phyloP scores from a whole-genome alignment of 2,329 filamentous ascomycete genomes.

The Thelonectria rubi region DNA sequence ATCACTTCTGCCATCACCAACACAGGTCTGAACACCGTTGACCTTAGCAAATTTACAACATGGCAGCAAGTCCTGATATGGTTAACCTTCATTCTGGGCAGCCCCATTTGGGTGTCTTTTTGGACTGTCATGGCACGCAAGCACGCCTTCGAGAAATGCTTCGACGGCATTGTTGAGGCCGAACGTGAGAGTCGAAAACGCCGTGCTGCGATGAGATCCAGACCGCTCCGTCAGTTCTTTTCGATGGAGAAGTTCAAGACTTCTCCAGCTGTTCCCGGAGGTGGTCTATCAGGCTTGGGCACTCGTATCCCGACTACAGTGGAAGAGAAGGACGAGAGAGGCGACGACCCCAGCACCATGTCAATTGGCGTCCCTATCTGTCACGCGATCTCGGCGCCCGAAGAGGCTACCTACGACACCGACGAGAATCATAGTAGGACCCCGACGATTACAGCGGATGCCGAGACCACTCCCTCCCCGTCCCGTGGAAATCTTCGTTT shows the following conservation, averaged over 20 bases:
- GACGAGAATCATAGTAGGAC: conserved; percentile 37
- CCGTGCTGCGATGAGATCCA: conserved; percentile 20
- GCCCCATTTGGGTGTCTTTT: conserved; percentile 72
- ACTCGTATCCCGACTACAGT: conserved; percentile 26
- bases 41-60: conserved; percentile 69
- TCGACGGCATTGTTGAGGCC: conserved; percentile 60
- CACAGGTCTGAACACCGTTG: conserved; percentile 73
- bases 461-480: conserved; percentile 13
- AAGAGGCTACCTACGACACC: conserved; percentile 29
- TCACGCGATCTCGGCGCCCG: conserved; percentile 34
- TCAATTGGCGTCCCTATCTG: conserved; percentile 24
- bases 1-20: conserved; percentile 73
- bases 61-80: conserved; percentile 75
- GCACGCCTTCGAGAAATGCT: conserved; percentile 68
- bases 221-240: conserved; percentile 31
- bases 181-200: conserved; percentile 46
- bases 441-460: conserved; percentile 32
- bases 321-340: conserved; percentile 23
- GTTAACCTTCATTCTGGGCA: conserved; percentile 71
- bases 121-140: conserved; percentile 70
- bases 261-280: conserved; percentile 19
- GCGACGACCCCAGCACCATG: conserved; percentile 9
- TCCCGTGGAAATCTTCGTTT: conserved; percentile 35
- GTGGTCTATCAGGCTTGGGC: conserved; percentile 30
- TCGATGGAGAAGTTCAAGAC: conserved; percentile 36